Conservation (phyloP, 2,329 filamentous ascomycete species). For the Polytolypa hystricis region DNA sequence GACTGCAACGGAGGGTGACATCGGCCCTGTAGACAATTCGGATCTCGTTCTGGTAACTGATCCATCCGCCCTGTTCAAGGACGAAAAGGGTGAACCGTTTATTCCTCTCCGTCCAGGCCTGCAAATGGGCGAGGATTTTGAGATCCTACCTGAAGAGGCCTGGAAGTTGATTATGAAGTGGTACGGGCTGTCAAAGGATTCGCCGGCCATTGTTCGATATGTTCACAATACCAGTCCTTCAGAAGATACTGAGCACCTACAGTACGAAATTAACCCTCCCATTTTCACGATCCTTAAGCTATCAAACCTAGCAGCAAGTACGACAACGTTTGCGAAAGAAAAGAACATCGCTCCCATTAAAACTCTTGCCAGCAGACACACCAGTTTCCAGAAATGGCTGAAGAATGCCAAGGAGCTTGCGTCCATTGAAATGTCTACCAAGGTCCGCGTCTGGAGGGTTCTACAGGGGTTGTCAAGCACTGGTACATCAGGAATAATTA, state of each 20-base stretch:
- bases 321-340: slow-evolving; percentile 50
- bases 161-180: slow-evolving; percentile 73
- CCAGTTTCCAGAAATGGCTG: slow-evolving; percentile 63
- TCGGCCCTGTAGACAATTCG: slow-evolving; percentile 79
- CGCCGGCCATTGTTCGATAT: slow-evolving; percentile 60
- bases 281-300: slow-evolving; percentile 78
- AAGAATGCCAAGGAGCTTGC: slow-evolving; percentile 58
- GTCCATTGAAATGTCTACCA: slow-evolving; percentile 56
- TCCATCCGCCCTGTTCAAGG: slow-evolving; percentile 30
- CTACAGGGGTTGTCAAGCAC: slow-evolving; percentile 33
- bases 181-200: slow-evolving; percentile 65
- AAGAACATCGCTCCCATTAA: slow-evolving; percentile 51
- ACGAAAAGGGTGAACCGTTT: slow-evolving; percentile 44
- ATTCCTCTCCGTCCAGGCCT: slow-evolving; percentile 62
- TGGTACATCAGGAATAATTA: slow-evolving; percentile 33
- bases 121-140: slow-evolving; percentile 56
- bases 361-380: slow-evolving; percentile 60
- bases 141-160: slow-evolving; percentile 64
- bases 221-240: slow-evolving; percentile 62
- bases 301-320: slow-evolving; percentile 46
- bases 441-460: slow-evolving; percentile 67
- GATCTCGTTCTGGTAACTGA: slow-evolving; percentile 58
- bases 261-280: slow-evolving; percentile 75
- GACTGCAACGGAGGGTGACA: slow-evolving; percentile 47
- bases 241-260: slow-evolving; percentile 53